Evolutionary conservation across 148 eudicot genomes (phyloP).

Genomic region (Camellia granthamiana): DNA sequence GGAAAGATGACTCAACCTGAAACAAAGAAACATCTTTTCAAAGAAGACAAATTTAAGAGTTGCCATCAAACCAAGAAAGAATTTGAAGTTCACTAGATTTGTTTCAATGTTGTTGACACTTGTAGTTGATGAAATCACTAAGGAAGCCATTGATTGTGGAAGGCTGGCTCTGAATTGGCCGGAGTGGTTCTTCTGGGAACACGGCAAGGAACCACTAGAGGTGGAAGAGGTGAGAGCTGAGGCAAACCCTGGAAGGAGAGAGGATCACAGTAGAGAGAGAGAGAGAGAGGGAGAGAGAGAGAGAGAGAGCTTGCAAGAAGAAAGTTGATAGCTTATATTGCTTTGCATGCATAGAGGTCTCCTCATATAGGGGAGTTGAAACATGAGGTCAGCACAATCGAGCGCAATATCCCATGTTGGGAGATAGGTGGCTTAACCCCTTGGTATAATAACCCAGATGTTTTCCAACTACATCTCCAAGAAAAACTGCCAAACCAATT

Average conservation of each 20-base stretch:
- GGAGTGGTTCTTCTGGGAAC: not conserved
- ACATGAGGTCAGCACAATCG: not conserved
- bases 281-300: not conserved
- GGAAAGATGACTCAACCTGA: no score
- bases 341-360: not conserved
- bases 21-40: no score
- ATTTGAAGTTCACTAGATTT: no score
- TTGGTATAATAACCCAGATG: not conserved
- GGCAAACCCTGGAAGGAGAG: not conserved
- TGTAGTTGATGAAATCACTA: no score
- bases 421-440: slow-evolving; percentile 4
- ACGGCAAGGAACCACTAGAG: not conserved
- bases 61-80: no score
- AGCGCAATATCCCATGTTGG: not conserved
- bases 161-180: not conserved
- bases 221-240: not conserved
- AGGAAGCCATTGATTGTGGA: no score
- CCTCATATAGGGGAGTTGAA: not conserved
- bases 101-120: no score
- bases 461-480: no score
- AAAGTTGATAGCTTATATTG: not conserved
- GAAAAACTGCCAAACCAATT: no score
- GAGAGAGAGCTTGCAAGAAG: not conserved
- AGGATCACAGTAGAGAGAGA: not conserved
- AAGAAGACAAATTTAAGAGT: no score